phyloP scores from a whole-genome alignment of 2,329 filamentous ascomycete species.

The Zalaria obscura region DNA sequence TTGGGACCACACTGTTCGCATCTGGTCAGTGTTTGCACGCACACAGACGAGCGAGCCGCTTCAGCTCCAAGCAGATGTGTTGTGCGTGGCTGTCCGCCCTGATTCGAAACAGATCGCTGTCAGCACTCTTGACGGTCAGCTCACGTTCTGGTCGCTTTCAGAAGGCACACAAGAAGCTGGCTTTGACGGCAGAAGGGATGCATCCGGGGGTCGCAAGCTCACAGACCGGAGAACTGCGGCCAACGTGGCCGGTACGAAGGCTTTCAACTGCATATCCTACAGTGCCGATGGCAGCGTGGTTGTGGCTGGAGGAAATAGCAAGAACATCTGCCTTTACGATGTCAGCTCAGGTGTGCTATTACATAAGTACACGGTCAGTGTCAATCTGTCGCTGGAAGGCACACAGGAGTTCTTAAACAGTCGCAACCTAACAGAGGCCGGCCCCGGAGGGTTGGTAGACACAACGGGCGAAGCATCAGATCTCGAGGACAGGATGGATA shows the following conservation, averaged over 20 bases:
- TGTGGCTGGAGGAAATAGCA: slow-evolving; percentile 87
- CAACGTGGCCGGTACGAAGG: slow-evolving; percentile 80
- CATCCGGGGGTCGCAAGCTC: slow-evolving; percentile 80
- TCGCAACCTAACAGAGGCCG: slow-evolving; percentile 78
- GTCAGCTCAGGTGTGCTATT: slow-evolving; percentile 79
- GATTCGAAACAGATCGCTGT: slow-evolving; percentile 86
- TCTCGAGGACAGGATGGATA: slow-evolving; percentile 69
- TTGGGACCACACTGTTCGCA: slow-evolving; percentile 89
- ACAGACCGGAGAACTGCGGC: slow-evolving; percentile 82
- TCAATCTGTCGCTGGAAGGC: slow-evolving; percentile 89
- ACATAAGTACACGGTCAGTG: slow-evolving; percentile 89
- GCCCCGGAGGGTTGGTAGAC: slow-evolving; percentile 72
- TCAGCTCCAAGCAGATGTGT: slow-evolving; percentile 79
- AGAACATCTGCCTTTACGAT: slow-evolving; percentile 97
- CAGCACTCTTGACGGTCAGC: slow-evolving; percentile 81
- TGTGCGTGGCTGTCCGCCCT: slow-evolving; percentile 74
- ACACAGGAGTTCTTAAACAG: slow-evolving; percentile 97
- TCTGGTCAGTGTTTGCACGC: slow-evolving; percentile 90
- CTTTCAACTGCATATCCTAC: slow-evolving; percentile 76
- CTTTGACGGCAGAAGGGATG: slow-evolving; percentile 79
- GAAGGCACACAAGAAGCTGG: slow-evolving; percentile 77
- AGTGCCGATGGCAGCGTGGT: slow-evolving; percentile 86
- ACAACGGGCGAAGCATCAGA: slow-evolving; percentile 80
- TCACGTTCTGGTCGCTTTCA: slow-evolving; percentile 87
- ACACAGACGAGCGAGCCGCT: slow-evolving; percentile 92